Evolutionary conservation across 148 eudicot species (phyloP), one percentile per base, ranked within the genome.

Genomic region (Rhododendron vialii): DNA sequence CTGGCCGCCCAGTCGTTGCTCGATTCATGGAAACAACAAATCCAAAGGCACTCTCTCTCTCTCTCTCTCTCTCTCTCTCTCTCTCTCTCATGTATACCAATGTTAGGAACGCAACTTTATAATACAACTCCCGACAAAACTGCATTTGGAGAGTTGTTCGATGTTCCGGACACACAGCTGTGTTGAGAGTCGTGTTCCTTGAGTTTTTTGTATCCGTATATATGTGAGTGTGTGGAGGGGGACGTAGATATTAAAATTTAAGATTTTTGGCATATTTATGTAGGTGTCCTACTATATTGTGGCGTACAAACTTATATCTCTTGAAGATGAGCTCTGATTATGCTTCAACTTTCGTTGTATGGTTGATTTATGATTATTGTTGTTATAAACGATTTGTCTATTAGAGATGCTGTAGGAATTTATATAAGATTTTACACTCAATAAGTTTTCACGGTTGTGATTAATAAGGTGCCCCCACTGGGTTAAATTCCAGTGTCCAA

Each of bases 21-120:
- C 4, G 86, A 92, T 57, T 94, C 92, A 26, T 96, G 98, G 98
- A 92, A 92, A 81, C 86, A 90, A 8, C 93, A 95, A 91, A 90
- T 91, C 86, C 93, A 92, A 86, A 92, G 95, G 99, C 26, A 0
- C 55, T 51, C 55, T 38, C 43, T 5, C 43, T 38, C 43, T 5
- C 43, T 38, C 43, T 38, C 43, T 38, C 43, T 41, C 45, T 41
- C 45, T 41, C 43, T 41, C 43, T 41, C 43, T 41, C 43, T 5
- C 43, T 41, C 43, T 0, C 43, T 5, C 43, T 0, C 43, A 11
- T 51, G 20, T 55, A 55, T 4, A 18, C 22, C 61, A 55, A 17
- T 55, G 24, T 24, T 55, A 55, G 61, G 61, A 55, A 15, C 1
- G 45, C 45, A 5, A 41, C 45, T 53, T 53, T 3, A 53, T 14